Conservation (phyloP, 2,329 filamentous ascomycete genomes). For the Plenodomus lindquistii region DNA sequence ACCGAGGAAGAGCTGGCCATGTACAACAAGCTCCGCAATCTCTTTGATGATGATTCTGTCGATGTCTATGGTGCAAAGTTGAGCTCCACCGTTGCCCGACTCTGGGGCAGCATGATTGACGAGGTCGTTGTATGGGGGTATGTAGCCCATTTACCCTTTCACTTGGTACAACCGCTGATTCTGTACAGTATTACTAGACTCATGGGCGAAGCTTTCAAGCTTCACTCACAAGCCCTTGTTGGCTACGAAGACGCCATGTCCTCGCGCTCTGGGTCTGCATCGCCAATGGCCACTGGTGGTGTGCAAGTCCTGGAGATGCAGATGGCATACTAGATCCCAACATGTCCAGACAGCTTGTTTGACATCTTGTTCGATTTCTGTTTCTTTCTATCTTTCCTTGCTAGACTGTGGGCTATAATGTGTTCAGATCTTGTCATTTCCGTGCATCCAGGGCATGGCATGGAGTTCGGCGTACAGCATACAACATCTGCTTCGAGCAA, state of each 20-base stretch:
- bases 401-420: slow-evolving; percentile 34
- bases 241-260: slow-evolving; percentile 85
- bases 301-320: slow-evolving; percentile 50
- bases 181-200: slow-evolving; percentile 77
- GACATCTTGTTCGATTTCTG: slow-evolving; percentile 24
- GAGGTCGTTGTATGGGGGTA: slow-evolving; percentile 99
- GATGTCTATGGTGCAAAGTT: slow-evolving; percentile 80
- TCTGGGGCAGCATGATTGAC: slow-evolving; percentile 98
- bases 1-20: slow-evolving; percentile 82
- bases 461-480: slow-evolving; percentile 34
- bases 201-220: slow-evolving; percentile 97
- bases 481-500: slow-evolving; percentile 25
- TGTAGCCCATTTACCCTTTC: slow-evolving; percentile 51
- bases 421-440: slow-evolving; percentile 27
- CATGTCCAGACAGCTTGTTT: slow-evolving; percentile 1
- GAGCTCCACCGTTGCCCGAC: slow-evolving; percentile 90
- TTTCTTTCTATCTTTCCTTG: slow-evolving; percentile 23
- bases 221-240: slow-evolving; percentile 90
- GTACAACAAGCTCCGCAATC: slow-evolving; percentile 88
- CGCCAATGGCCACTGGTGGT: slow-evolving; percentile 46
- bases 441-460: slow-evolving; percentile 41
- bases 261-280: slow-evolving; percentile 49
- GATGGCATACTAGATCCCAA: slow-evolving; percentile 43
- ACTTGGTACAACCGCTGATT: slow-evolving; percentile 49
- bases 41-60: slow-evolving; percentile 89